phyloP scores from a whole-genome alignment of 371 early-diverging fungal species.

The Cokeromyces recurvatus region DNA sequence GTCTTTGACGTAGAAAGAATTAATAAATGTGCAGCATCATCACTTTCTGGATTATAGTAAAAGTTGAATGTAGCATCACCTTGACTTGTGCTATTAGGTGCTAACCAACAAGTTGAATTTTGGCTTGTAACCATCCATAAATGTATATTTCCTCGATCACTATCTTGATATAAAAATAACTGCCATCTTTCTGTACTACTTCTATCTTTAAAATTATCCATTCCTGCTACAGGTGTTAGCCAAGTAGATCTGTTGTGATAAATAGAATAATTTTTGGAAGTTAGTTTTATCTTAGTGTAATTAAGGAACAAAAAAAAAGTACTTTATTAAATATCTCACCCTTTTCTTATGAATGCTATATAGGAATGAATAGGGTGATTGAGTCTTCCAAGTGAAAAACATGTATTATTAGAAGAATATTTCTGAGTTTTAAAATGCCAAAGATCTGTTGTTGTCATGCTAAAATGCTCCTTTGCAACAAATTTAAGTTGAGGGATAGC shows the following conservation, averaged over 20 bases:
- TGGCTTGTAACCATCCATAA: conserved; percentile 13
- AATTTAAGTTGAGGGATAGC: conserved; percentile 1
- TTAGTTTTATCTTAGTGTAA: too few relatives aligned
- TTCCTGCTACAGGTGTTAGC: conserved; percentile 16
- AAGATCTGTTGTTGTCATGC: too few relatives aligned
- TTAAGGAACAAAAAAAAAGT: too few relatives aligned
- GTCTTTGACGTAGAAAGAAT: neutral
- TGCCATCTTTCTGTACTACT: conserved; percentile 10
- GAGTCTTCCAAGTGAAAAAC: conserved; percentile 1
- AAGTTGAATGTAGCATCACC: neutral
- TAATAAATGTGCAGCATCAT: conserved; percentile 3
- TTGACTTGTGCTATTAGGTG: neutral
- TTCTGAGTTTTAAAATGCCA: conserved; percentile 3
- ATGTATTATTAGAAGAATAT: too few relatives aligned
- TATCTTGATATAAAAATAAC: conserved; percentile 11
- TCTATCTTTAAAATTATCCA: neutral
- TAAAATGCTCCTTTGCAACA: conserved; percentile 1
- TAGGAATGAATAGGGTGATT: conserved; percentile 1
- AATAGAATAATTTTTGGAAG: too few relatives aligned
- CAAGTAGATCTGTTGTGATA: conserved; percentile 9
- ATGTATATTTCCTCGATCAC: conserved; percentile 4
- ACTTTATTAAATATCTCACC: too few relatives aligned
- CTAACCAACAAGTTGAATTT: conserved; percentile 6
- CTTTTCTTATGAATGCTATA: conserved; percentile 10
- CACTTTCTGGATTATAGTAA: neutral